Evolutionary conservation across 768 basidiomycete genomes (phyloP).

Genomic region (Tricholoma furcatifolium): DNA sequence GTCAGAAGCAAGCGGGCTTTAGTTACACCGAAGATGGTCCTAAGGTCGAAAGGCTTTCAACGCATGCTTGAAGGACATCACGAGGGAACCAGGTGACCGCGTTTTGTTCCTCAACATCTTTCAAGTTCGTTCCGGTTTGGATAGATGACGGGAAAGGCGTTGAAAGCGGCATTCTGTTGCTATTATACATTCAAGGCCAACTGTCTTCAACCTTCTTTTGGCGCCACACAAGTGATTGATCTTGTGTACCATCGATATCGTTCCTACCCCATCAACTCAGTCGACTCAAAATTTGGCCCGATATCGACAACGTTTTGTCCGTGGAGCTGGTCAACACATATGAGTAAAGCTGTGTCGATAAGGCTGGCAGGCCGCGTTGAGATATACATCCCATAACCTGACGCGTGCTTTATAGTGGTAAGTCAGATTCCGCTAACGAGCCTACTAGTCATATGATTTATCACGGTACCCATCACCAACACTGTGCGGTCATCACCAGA

Average conservation of each 20-base stretch:
- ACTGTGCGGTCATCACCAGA: constrained; percentile 11
- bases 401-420: constrained; percentile 1
- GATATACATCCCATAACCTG: neutral
- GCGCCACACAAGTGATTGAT: too few species aligned
- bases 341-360: neutral
- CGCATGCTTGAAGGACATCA: too few species aligned
- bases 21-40: too few species aligned
- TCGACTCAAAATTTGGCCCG: neutral
- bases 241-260: too few species aligned
- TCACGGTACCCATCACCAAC: neutral
- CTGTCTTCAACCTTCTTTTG: too few species aligned
- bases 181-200: too few species aligned
- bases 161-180: too few species aligned
- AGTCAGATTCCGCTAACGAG: constrained; percentile 6
- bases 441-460: constrained; percentile 5
- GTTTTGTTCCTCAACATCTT: too few species aligned
- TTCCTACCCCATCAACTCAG: neutral
- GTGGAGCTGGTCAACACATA: neutral
- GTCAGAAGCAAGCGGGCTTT: neutral
- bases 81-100: too few species aligned
- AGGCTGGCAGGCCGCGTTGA: neutral
- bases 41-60: too few species aligned
- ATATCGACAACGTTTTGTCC: neutral
- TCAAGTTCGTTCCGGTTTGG: too few species aligned
- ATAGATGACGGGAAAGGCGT: too few species aligned